Conservation (phyloP, 495 filamentous ascomycete species). For the Penicillium dipodomyicola region DNA sequence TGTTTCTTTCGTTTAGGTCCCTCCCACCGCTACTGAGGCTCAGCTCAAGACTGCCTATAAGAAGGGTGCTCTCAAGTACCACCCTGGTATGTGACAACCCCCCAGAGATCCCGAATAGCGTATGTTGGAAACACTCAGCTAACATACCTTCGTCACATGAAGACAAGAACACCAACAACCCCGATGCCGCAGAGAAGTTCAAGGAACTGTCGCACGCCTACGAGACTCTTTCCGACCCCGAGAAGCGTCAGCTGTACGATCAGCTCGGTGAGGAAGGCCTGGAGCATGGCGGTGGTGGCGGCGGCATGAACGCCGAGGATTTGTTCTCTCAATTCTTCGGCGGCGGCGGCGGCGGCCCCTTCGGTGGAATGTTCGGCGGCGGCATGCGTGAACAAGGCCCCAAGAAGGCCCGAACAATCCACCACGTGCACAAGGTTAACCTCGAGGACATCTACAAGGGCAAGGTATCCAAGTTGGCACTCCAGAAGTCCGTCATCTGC, state of each 20-base stretch:
- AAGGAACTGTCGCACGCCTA: conserved; percentile 96
- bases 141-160: conserved; percentile 10
- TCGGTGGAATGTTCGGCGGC: conserved; percentile 82
- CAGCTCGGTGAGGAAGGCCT: conserved; percentile 97
- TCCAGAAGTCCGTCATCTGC: conserved; percentile 98
- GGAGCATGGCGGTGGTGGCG: conserved; percentile 76
- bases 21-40: conserved; percentile 66
- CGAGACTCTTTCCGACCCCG: conserved; percentile 84
- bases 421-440: conserved; percentile 96
- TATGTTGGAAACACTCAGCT: neutral
- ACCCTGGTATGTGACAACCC: conserved; percentile 65
- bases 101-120: neutral
- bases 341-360: conserved; percentile 73
- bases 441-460: conserved; percentile 97
- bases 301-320: conserved; percentile 94
- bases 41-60: conserved; percentile 90
- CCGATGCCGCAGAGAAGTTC: conserved; percentile 93
- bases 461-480: conserved; percentile 93
- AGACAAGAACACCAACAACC: conserved; percentile 97
- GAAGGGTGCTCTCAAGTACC: conserved; percentile 82
- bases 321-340: conserved; percentile 98
- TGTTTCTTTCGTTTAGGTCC: conserved; percentile 54
- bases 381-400: conserved; percentile 81
- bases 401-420: conserved; percentile 91
- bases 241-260: conserved; percentile 91